A percentile compares a stretch with the other conserved stretches of the same genome.
These are phyloP conservation scores for Pythium phragmiticola DNA, from an alignment of 352 stramenopile genomes.

Conservation along the genomic window DNA sequence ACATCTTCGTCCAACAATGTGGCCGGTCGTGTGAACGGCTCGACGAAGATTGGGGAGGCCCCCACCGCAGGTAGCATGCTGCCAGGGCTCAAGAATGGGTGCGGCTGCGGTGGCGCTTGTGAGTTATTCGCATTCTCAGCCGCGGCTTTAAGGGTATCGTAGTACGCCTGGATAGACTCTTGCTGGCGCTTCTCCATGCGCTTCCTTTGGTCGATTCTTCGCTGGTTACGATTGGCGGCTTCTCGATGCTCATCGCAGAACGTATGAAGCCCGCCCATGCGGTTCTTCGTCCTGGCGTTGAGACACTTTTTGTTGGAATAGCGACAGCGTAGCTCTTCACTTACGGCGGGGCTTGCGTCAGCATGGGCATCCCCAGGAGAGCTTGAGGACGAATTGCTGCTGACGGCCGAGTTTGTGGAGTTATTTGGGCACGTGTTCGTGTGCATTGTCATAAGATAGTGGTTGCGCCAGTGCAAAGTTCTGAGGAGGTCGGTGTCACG, in stretches of 20 bases:
- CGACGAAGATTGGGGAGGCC: neutral
- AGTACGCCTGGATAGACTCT: conserved; percentile 22
- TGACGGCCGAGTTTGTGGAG: neutral
- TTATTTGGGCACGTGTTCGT: neutral
- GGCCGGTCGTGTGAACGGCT: conserved; percentile 11
- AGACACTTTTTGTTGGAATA: conserved; percentile 31
- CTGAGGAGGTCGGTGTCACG: neutral
- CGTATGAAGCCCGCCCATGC: conserved; percentile 25
- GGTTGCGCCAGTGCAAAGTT: neutral
- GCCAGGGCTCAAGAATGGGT: neutral
- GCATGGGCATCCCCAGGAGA: neutral
- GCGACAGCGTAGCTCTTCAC: conserved; percentile 23
- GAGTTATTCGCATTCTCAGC: neutral
- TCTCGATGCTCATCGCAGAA: conserved; percentile 30
- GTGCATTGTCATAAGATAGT: neutral
- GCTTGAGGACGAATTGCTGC: neutral
- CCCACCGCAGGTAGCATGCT: neutral
- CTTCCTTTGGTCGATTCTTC: conserved; percentile 25
- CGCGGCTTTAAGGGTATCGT: conserved; percentile 18
- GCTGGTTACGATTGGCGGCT: conserved; percentile 30
- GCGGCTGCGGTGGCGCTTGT: neutral
- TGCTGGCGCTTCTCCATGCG: conserved; percentile 20
- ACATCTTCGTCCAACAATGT: conserved; percentile 25
- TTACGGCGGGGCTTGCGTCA: neutral
- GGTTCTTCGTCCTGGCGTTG: conserved; percentile 24